Evolutionary conservation across 345 rosid species (phyloP).

Genomic region (Salix caprea): DNA sequence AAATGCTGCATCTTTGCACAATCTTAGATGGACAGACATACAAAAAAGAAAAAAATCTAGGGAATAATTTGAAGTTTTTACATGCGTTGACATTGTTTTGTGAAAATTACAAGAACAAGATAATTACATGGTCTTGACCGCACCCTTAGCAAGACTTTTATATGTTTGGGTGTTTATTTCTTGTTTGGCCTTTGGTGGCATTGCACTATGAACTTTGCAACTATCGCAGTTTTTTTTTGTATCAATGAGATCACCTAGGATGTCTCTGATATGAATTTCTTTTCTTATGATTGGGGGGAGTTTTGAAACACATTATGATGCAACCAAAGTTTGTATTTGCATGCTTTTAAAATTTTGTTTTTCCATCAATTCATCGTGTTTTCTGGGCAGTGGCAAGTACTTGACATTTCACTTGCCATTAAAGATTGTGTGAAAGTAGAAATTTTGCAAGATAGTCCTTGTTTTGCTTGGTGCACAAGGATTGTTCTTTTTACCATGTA

Average conservation of each 20-base stretch:
- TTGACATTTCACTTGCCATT: not conserved
- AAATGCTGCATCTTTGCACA: not conserved
- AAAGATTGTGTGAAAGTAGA: not conserved
- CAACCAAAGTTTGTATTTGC: not conserved
- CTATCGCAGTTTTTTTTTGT: not conserved
- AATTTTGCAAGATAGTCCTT: not conserved
- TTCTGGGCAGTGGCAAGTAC: not conserved
- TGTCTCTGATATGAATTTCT: not conserved
- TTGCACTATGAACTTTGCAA: not conserved
- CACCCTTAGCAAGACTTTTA: not conserved
- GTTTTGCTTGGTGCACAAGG: not conserved
- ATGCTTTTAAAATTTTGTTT: not conserved
- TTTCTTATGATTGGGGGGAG: not conserved
- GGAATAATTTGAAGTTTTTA: not conserved
- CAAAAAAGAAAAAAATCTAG: not conserved
- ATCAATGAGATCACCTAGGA: not conserved
- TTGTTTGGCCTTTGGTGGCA: not conserved
- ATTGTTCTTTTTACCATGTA: not conserved
- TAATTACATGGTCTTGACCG: not conserved
- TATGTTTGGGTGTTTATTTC: not conserved
- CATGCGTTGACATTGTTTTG: not conserved
- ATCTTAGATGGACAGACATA: not conserved
- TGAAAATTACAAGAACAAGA: not conserved
- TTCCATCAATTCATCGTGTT: not conserved
- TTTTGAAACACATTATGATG: not conserved